Evolutionary conservation across 2,329 filamentous ascomycete species (phyloP).

Genomic region (Ophiocordyceps camponoti-leonardi): DNA sequence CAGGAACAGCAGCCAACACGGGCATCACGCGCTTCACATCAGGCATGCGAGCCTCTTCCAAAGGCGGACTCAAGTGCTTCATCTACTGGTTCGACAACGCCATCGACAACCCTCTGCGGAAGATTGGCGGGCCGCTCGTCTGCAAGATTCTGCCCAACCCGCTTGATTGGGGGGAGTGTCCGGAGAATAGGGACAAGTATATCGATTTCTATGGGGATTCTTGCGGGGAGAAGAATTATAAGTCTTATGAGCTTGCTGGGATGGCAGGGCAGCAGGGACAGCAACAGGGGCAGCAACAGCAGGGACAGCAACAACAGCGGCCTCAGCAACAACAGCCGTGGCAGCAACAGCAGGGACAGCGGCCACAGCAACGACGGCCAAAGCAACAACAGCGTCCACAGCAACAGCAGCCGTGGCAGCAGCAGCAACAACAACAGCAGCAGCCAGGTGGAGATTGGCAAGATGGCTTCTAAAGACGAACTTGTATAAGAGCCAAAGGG

Average conservation of each 20-base stretch:
- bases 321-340: neutral
- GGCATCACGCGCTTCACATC: too few relatives aligned
- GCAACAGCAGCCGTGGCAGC: too few relatives aligned
- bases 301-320: too few relatives aligned
- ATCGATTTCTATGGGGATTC: neutral
- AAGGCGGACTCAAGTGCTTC: neutral
- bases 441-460: too few relatives aligned
- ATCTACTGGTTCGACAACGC: neutral
- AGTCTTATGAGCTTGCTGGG: neutral
- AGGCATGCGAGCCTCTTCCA: too few relatives aligned
- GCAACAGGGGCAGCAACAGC: too few relatives aligned
- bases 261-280: neutral
- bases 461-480: too few relatives aligned
- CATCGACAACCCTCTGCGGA: neutral
- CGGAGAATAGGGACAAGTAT: neutral
- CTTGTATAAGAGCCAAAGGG: too few relatives aligned
- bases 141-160: neutral
- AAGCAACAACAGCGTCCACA: neutral
- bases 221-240: neutral
- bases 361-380: neutral
- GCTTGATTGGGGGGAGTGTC: neutral
- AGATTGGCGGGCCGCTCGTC: neutral
- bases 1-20: too few relatives aligned
- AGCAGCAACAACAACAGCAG: too few relatives aligned
- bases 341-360: neutral